A percentile compares a stretch with the other conserved stretches of the same genome.
phyloP scores from a whole-genome alignment of 495 filamentous ascomycete genomes.

The Aspergillus funiculosus region DNA sequence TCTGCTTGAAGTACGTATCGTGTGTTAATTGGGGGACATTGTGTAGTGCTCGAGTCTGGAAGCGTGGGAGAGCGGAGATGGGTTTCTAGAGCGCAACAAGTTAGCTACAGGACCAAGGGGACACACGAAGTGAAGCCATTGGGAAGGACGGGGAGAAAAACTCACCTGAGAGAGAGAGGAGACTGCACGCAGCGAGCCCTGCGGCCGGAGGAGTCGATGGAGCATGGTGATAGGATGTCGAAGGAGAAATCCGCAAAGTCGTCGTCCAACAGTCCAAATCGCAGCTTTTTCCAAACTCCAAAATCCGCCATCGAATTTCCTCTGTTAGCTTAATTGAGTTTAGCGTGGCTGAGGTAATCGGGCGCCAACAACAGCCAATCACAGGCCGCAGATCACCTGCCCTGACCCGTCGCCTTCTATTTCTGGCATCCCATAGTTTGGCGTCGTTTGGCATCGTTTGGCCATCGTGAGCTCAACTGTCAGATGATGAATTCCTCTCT shows the following conservation, averaged over 20 bases:
- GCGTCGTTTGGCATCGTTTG: neutral
- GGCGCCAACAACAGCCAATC: constrained; percentile 28
- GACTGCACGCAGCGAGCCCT: constrained; percentile 43
- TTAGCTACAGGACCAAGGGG: constrained; percentile 5
- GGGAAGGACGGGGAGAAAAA: neutral
- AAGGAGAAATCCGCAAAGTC: constrained; percentile 13
- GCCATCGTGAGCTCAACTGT: neutral
- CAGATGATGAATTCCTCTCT: too few relatives aligned
- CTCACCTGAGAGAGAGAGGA: constrained; percentile 34
- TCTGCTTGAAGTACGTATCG: constrained; percentile 40
- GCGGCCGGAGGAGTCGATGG: constrained; percentile 45
- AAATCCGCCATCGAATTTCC: constrained; percentile 24
- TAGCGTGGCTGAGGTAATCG: constrained; percentile 33
- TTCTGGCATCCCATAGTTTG: neutral
- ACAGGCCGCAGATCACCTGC: constrained; percentile 22
- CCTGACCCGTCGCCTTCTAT: neutral
- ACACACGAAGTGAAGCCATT: neutral
- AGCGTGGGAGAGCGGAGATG: constrained; percentile 37
- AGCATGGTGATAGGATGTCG: constrained; percentile 43
- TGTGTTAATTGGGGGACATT: constrained; percentile 54
- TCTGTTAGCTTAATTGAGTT: constrained; percentile 22
- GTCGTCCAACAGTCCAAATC: constrained; percentile 21
- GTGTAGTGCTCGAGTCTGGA: constrained; percentile 47
- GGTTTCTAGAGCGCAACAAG: constrained; percentile 34
- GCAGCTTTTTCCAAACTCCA: constrained; percentile 38